Base-by-base conservation (phyloP, 2,329 filamentous ascomycete species). In the Nemania sp. region DNA sequence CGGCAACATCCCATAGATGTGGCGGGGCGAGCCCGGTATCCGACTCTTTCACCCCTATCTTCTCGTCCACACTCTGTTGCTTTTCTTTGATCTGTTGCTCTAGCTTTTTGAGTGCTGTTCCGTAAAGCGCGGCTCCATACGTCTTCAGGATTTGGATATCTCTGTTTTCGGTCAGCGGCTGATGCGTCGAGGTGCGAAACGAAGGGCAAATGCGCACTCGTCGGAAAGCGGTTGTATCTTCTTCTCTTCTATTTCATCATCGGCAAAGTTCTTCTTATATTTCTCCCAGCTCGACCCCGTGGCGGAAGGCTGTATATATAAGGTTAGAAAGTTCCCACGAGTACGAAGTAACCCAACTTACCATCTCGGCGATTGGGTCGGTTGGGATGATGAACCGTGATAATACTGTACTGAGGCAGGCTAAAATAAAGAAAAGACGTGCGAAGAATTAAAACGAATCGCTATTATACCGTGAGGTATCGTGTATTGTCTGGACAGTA, bases 31-130 rank as follows among this genome's bases (percentile, higher is more conserved):
- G 89, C 68, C 94, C 94, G 26, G 94, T 99, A 74, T 99, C 94
- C 73, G 94, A 99, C 84, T 99, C 94, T 87, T 90, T 91, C 66
- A 90, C 86, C 52, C 86, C 94, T 66, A 99, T 97, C 84, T 99
- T 99, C 78, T 99, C 94, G 66, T 99, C 96, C 58, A 99, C 93
- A 59, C 91, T 96, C 68, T 90, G 89, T 76, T 99, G 94, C 75
- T 96, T 96, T 74, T 99, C 94, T 75, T 97, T 99, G 81, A 99
- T 97, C 77, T 97, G 90, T 75, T 97, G 96, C 77, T 99, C 94
- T 60, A 99, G 88, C 78, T 94, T 95, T 83, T 96, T 97, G 70
- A 99, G 80, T 56, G 91, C 88, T 42, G 90, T 88, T 63, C 91
- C 93, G 70, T 99, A 99, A 26, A 94, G 94, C 54, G 94, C 94